phyloP scores from a whole-genome alignment of 2,329 filamentous ascomycete species.

The Beauveria sp. region DNA sequence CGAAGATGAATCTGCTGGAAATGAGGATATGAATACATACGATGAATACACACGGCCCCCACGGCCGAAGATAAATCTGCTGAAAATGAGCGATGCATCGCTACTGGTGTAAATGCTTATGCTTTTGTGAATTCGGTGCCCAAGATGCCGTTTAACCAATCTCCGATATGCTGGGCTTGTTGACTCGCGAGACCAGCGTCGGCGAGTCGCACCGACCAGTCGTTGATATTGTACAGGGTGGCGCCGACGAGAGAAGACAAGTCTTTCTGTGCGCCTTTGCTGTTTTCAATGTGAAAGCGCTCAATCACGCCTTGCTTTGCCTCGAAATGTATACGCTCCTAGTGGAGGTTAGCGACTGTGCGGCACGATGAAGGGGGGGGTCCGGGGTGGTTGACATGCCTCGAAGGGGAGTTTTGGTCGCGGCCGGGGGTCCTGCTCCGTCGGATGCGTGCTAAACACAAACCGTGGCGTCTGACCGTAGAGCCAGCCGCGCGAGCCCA shows the following conservation, averaged over 20 bases:
- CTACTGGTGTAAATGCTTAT: neutral
- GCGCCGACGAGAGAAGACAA: neutral
- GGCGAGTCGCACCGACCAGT: constrained; percentile 7
- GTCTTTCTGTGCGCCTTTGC: neutral
- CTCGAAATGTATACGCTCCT: constrained; percentile 12
- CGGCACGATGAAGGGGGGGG: too few species aligned
- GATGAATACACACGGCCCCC: neutral
- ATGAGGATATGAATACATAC: neutral
- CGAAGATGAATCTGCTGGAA: neutral
- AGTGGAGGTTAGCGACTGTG: neutral
- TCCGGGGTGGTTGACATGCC: constrained; percentile 21
- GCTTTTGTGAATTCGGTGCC: constrained; percentile 6
- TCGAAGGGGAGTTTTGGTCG: constrained; percentile 41
- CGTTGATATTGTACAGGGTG: constrained; percentile 5
- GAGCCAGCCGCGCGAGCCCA: constrained; percentile 62
- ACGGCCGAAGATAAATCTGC: neutral
- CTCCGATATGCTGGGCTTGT: neutral
- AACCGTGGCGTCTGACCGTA: constrained; percentile 84
- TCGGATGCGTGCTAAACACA: constrained; percentile 56
- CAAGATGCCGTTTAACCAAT: constrained; percentile 8
- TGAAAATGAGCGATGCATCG: neutral
- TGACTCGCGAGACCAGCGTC: neutral
- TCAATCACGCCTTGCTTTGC: constrained; percentile 11
- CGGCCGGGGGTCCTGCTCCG: constrained; percentile 49
- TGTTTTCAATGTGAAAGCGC: neutral